Base-by-base conservation (phyloP, 2,329 filamentous ascomycete genomes). In the Coniochaeta hoffmannii region DNA sequence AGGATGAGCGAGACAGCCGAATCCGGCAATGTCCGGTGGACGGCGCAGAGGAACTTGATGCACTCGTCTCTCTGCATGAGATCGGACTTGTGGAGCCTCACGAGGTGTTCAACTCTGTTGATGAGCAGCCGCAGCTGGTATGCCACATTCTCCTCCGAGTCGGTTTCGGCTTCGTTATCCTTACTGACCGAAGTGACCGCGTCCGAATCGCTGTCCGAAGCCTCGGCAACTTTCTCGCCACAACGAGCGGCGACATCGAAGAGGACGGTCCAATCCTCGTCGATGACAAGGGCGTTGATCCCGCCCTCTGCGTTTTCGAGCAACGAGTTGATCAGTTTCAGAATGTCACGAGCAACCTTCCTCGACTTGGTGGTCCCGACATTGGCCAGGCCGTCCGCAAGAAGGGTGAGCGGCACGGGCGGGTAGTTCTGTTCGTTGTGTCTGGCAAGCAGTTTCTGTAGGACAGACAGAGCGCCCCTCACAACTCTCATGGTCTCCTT, bases 31-130 rank as follows among this genome's bases (percentile, higher is more conserved):
- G 82, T 76, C 15, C 74, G 71, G 55, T 86, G 80, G 15, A 89
- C 77, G 24, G 77, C 74, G 30, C 82, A 76, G 58, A 91, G 84
- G 62, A 90, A 87, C 19, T 77, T 72, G 68, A 90, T 80, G 53
- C 88, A 83, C 17, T 81, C 79, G 58, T 86, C 83, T 54, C 80
- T 80, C 56, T 88, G 87, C 6, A 86, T 72, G 56, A 86, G 81
- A 32, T 85, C 78, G 4, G 69, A 66, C 7, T 72, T 70, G 34
- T 76, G 76, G 54, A 75, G 69, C 5, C 66, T 66, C 9, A 80
- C 64, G 30, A 84, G 67, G 11, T 61, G 62, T 60, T 86, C 80
- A 10, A 86, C 71, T 24, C 78, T 73, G 32, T 60, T 66, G 50
- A 81, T 71, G 8, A 85, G 70, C 6, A 61, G 60, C 53, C 68